Evolutionary conservation across 306 rosid species (phyloP), one percentile per base, ranked within the genome.

Genomic region (Cyclanthera cordifolia): DNA sequence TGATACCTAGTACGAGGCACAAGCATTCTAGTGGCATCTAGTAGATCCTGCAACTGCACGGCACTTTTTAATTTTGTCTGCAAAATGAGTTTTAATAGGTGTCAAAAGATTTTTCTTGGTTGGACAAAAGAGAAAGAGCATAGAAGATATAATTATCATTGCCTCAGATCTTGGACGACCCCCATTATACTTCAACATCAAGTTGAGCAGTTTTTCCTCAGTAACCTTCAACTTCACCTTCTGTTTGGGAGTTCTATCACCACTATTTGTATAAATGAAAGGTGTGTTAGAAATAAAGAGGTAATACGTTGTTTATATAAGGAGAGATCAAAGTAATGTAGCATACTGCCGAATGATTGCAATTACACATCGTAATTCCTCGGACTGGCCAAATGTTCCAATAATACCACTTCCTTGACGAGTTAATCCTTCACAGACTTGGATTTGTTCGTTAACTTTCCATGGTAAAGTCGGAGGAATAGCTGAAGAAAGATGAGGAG

Each of bases 211-310:
- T 72, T 83, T 93, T 83, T 93, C 99, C 80, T 93, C 99, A 1
- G 99, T 93, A 74, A 93, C 95, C 78, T 85, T 90, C 80, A 93
- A 72, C 78, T 93, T 93, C 81, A 93, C 99, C 88, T 93, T 93
- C 79, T 93, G 99, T 77, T 93, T 93, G 72, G 99, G 95, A 79
- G 99, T 93, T 86, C 99, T 85, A 85, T 93, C 99, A 72, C 99
- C 99, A 81, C 99, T 93, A 82, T 77, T 61, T 80, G 75, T 81
- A 59, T 48, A 75, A 66, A 64, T 34, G 70, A 58, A 72, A 64
- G 70, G 74, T 53, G 72, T 57, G 78, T 74, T n/a, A 52, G 61
- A 67, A 71, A 46, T 17, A 69, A 65, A 53, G 47, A 13, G 78
- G 21, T 68, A 60, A 45, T 16, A 68, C 66, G 25, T 2, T 8